A percentile compares a stretch with the other conserved stretches of the same genome.
Evolutionary conservation across 371 early-diverging fungal species (phyloP).

Genomic region (Mucor mucedo): DNA sequence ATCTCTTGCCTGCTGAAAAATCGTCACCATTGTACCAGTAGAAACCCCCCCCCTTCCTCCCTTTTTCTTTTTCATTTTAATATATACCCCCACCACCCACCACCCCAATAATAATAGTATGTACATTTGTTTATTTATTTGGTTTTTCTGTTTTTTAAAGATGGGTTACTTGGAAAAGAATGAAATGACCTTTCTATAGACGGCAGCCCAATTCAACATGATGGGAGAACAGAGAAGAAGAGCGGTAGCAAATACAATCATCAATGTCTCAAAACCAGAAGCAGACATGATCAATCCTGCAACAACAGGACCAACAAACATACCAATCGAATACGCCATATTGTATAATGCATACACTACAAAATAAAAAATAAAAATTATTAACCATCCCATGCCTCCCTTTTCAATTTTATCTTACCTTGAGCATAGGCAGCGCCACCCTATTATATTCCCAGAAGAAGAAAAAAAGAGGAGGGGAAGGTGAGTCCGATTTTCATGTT

Average conservation of each 20-base stretch:
- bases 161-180: background rate
- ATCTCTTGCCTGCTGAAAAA: constrained; percentile 17
- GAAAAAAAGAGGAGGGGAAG: background rate
- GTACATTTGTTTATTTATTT: background rate
- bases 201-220: constrained; percentile 45
- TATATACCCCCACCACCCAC: no score
- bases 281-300: constrained; percentile 54
- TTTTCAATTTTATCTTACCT: constrained; percentile 28
- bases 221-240: constrained; percentile 45
- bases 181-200: constrained; percentile 15
- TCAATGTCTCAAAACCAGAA: constrained; percentile 41
- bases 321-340: constrained; percentile 61
- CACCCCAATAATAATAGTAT: background rate
- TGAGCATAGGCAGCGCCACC: constrained; percentile 60
- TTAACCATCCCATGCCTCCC: background rate
- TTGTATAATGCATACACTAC: constrained; percentile 60
- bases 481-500: no score
- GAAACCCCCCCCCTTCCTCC: background rate
- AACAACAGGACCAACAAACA: constrained; percentile 64
- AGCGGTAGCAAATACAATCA: constrained; percentile 38
- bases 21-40: background rate
- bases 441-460: constrained; percentile 16
- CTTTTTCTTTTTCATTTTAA: no score
- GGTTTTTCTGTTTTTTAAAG: background rate
- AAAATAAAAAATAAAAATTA: background rate